phyloP scores from a whole-genome alignment of 306 rosid genomes.

The Malus fusca region DNA sequence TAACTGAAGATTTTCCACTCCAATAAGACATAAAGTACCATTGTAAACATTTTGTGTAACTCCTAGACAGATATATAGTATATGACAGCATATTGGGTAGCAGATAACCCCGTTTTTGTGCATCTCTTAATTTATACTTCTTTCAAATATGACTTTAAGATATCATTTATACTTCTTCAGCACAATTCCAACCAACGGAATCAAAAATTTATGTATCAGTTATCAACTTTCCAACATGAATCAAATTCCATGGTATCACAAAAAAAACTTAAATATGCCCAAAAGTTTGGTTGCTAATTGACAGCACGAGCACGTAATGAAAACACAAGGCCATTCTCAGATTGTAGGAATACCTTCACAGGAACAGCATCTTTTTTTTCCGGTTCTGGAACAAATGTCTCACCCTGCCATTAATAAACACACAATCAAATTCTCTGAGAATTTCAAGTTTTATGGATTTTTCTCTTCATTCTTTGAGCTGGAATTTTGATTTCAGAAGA shows the following conservation, averaged over 20 bases:
- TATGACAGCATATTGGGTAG: background rate
- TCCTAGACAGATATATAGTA: background rate
- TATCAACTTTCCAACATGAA: background rate
- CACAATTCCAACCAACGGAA: background rate
- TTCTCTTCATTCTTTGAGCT: too few species aligned
- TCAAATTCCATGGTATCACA: background rate
- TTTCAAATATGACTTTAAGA: background rate
- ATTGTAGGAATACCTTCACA: conserved; percentile 53
- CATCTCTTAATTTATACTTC: background rate
- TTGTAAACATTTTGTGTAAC: background rate
- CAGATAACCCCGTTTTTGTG: background rate
- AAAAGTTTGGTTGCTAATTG: background rate
- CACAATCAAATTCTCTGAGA: background rate
- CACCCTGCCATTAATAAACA: conserved; percentile 69
- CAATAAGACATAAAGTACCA: background rate
- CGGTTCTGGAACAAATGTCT: conserved; percentile 54
- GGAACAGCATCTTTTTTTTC: conserved; percentile 46
- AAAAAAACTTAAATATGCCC: background rate
- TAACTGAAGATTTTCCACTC: background rate
- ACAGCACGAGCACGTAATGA: conserved; percentile 1
- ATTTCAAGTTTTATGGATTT: too few species aligned
- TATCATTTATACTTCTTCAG: background rate
- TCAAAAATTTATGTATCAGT: background rate
- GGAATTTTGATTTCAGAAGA: too few species aligned
- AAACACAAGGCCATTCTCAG: background rate